Conservation (phyloP, 2,329 filamentous ascomycete genomes). For the Pseudogymnoascus sp. region DNA sequence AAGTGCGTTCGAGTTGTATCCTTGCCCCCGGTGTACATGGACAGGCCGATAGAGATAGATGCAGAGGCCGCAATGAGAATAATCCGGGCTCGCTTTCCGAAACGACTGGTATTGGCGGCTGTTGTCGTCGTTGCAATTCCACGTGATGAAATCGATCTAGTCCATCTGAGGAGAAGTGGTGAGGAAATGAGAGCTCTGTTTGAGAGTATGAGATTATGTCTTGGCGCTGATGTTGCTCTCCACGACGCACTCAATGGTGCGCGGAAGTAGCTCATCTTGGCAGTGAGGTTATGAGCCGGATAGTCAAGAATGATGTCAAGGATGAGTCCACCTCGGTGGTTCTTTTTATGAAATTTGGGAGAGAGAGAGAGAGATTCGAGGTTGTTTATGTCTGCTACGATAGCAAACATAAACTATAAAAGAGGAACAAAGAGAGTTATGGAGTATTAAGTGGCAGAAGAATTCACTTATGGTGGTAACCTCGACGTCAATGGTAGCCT, state of each 20-base stretch:
- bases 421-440: background rate
- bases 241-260: background rate
- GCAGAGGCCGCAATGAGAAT: constrained; percentile 12
- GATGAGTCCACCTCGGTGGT: background rate
- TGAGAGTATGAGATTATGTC: background rate
- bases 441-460: background rate
- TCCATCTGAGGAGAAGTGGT: background rate
- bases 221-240: background rate
- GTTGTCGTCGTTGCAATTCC: background rate
- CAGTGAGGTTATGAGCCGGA: background rate
- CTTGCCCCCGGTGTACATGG: background rate
- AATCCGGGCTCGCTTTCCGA: constrained; percentile 1
- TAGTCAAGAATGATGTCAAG: background rate
- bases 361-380: background rate
- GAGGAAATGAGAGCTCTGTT: background rate
- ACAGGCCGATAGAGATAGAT: constrained; percentile 12
- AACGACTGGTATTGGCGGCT: background rate
- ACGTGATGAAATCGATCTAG: background rate
- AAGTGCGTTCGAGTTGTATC: background rate
- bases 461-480: background rate
- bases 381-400: background rate
- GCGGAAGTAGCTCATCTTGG: constrained; percentile 6
- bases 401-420: background rate
- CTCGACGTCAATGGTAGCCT: background rate
- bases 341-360: background rate